These are phyloP conservation scores for Cryptomeria japonica DNA, from an alignment of 75 land plant species.

Conservation along the genomic window DNA sequence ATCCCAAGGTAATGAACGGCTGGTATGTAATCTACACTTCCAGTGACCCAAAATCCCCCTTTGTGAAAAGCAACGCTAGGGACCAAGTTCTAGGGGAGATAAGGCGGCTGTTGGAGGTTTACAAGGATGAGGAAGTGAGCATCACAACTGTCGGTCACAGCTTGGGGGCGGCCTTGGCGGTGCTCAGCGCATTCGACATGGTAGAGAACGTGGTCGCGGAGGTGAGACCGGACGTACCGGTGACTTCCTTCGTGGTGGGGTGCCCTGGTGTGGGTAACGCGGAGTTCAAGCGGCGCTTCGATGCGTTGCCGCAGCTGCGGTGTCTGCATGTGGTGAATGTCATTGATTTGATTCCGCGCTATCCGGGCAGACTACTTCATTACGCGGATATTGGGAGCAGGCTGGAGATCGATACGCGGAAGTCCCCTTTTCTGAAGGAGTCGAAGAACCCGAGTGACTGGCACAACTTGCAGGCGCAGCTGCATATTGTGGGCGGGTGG, in stretches of 20 bases:
- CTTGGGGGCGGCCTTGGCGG: slow-evolving; percentile 56
- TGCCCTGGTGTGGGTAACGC: slow-evolving; percentile 66
- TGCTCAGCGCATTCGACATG: slow-evolving; percentile 64
- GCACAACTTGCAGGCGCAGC: slow-evolving; percentile 75
- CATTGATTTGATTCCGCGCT: slow-evolving; percentile 58
- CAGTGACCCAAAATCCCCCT: slow-evolving; percentile 32
- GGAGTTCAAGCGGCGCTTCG: slow-evolving; percentile 41
- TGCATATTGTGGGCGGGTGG: slow-evolving; percentile 71
- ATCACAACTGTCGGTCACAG: slow-evolving; percentile 70
- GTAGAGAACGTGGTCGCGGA: slow-evolving; percentile 31
- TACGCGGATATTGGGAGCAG: slow-evolving; percentile 44
- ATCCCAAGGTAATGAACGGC: slow-evolving; percentile 47
- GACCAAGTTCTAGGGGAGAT: slow-evolving; percentile 35
- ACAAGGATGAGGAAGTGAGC: slow-evolving; percentile 59
- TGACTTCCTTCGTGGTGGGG: slow-evolving; percentile 63
- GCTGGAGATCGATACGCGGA: slow-evolving; percentile 51
- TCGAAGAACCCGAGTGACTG: slow-evolving; percentile 45
- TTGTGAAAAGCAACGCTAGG: slow-evolving; percentile 46
- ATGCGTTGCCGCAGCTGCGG: slow-evolving; percentile 29
- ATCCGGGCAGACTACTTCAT: slow-evolving; percentile 39
- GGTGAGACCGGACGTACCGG: slow-evolving; percentile 20
- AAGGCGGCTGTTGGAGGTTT: slow-evolving; percentile 23
- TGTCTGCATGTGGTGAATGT: slow-evolving; percentile 50
- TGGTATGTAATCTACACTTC: slow-evolving; percentile 68
- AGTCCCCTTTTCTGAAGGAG: slow-evolving; percentile 57